Conservation (phyloP, 1,139 yeast genomes). For the Lizanozyma gosingica region DNA sequence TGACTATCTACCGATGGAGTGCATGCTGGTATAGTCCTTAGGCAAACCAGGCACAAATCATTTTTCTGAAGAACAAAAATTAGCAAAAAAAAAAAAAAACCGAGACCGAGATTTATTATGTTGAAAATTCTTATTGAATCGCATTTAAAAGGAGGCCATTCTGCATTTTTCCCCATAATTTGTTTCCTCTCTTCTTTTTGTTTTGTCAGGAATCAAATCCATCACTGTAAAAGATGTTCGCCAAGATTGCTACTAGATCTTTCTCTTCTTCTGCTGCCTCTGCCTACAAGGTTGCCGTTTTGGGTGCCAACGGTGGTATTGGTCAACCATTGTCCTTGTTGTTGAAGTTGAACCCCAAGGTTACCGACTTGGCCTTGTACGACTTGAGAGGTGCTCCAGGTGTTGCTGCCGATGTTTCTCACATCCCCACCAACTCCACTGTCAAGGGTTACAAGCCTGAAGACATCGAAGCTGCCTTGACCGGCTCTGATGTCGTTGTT, state of each 20-base stretch:
- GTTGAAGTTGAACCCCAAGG: constrained; percentile 79
- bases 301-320: constrained; percentile 98
- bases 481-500: constrained; percentile 77
- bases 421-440: constrained; percentile 81
- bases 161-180: constrained; percentile 1
- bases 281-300: constrained; percentile 79
- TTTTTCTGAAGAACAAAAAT: no score
- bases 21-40: no score
- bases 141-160: neutral
- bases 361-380: constrained; percentile 77
- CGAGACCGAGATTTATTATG: constrained; percentile 1
- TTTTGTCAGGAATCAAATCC: constrained; percentile 2
- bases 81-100: constrained; percentile 1
- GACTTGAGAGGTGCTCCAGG: constrained; percentile 95
- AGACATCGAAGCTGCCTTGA: constrained; percentile 64
- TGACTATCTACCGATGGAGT: no score
- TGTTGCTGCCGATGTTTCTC: constrained; percentile 93
- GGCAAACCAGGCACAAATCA: no score
- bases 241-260: constrained; percentile 51
- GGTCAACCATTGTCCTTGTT: constrained; percentile 95
- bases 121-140: neutral
- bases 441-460: constrained; percentile 85
- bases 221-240: constrained; percentile 22
- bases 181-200: constrained; percentile 1
- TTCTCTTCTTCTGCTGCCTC: constrained; percentile 58